Evolutionary conservation across 2,329 filamentous ascomycete genomes (phyloP).

Genomic region (Penicillium sp.): DNA sequence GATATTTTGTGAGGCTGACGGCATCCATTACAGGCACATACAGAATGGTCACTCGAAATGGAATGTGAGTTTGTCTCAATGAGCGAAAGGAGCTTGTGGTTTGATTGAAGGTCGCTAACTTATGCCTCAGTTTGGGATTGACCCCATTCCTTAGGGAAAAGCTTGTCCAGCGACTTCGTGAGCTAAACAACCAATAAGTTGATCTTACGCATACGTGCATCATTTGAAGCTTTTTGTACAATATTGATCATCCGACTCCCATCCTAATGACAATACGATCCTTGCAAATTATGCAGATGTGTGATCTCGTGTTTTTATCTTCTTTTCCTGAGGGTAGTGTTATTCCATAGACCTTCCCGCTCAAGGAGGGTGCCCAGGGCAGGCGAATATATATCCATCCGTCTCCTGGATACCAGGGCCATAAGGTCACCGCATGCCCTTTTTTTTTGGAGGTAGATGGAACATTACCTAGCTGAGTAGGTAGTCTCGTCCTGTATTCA

Average conservation of each 20-base stretch:
- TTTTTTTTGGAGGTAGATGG: no score
- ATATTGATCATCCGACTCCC: background rate
- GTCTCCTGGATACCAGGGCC: no score
- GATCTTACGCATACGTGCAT: background rate
- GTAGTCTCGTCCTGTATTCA: background rate
- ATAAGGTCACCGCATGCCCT: no score
- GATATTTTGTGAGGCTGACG: conserved; percentile 13
- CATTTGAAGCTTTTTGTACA: background rate
- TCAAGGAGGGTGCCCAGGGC: no score
- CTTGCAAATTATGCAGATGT: background rate
- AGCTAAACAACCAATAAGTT: conserved; percentile 28
- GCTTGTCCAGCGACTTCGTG: conserved; percentile 50
- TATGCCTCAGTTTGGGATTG: conserved; percentile 44
- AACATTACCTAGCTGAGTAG: no score
- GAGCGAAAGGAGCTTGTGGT: background rate
- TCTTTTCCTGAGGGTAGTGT: no score
- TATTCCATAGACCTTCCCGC: no score
- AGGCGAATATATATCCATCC: no score
- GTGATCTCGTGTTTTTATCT: no score
- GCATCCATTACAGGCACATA: conserved; percentile 53
- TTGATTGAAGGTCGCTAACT: conserved; percentile 22
- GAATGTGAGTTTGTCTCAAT: conserved; percentile 49
- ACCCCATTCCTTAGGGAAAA: conserved; percentile 53
- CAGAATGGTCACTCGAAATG: conserved; percentile 60
- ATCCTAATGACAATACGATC: background rate